phyloP scores from a whole-genome alignment of 768 basidiomycete species.

The Xerocomus brunneocitrinus region DNA sequence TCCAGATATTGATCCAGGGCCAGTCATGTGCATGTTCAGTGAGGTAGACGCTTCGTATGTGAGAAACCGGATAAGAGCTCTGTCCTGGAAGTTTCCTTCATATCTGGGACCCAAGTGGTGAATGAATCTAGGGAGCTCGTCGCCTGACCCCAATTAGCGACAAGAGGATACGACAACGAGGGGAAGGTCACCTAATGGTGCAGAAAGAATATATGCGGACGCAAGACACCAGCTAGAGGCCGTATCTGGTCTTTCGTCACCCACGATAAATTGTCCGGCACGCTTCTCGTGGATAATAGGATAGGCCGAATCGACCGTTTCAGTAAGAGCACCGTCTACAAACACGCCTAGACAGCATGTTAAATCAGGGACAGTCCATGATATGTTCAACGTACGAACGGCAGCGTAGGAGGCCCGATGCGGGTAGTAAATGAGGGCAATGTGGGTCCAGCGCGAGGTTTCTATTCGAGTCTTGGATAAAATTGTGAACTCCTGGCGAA shows the following conservation, averaged over 20 bases:
- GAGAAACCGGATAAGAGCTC: slow-evolving; percentile 62
- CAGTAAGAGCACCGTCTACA: slow-evolving; percentile 64
- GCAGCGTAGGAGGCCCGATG: slow-evolving; percentile 50
- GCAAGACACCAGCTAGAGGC: slow-evolving; percentile 57
- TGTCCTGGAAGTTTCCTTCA: slow-evolving; percentile 70
- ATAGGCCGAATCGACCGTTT: slow-evolving; percentile 60
- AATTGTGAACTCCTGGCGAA: slow-evolving; percentile 35
- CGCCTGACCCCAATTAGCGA: slow-evolving; percentile 39
- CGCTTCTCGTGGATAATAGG: slow-evolving; percentile 45
- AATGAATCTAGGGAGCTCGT: slow-evolving; percentile 68
- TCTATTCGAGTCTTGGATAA: slow-evolving; percentile 46
- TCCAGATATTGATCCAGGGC: slow-evolving; percentile 38
- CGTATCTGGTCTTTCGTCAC: slow-evolving; percentile 43
- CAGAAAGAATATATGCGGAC: slow-evolving; percentile 57
- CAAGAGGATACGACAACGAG: background rate
- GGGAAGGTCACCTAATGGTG: slow-evolving; percentile 47
- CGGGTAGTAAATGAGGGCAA: slow-evolving; percentile 63
- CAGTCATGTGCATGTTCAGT: slow-evolving; percentile 72
- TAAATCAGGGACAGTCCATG: background rate
- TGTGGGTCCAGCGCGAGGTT: slow-evolving; percentile 67
- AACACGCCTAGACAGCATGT: slow-evolving; percentile 52
- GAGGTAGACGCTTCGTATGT: slow-evolving; percentile 85
- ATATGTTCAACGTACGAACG: slow-evolving; percentile 45
- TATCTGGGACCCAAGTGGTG: slow-evolving; percentile 84
- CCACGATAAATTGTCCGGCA: slow-evolving; percentile 47